Evolutionary conservation across 768 basidiomycete species (phyloP), one percentile per base, ranked within the genome.

Genomic region (Tubosaeta brunneosetosa): DNA sequence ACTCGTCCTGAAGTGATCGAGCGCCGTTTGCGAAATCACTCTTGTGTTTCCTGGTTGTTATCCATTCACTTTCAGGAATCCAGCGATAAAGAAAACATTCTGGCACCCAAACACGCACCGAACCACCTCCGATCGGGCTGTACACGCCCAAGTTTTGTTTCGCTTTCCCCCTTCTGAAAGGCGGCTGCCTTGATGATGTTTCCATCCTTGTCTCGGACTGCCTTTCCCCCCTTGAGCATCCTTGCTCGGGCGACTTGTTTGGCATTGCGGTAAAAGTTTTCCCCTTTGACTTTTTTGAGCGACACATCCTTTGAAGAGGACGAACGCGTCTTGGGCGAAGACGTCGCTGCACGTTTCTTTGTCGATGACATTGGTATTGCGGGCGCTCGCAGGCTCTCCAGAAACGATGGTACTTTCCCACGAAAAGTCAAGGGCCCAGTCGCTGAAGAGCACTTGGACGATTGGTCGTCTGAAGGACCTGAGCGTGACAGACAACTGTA

Each of bases 261-360:
- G 41, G 92, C 94, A 87, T 94, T 84, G 71, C 94, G 90, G 74
- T 97, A 99, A 76, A 97, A 98, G 70, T 95, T 99, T 75, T 97
- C 93, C 65, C 94, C 94, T 66, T 92, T 93, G 58, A 88, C 81
- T 68, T 77, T 86, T 59, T 82, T 80, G 41, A 90, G 74, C 4
- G 81, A 75, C 1, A 79, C 59, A 14, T 77, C 74, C n/a, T 77
- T 74, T 22, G 77, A 74, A n/a, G 80, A 77, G 11, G 71, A 70
- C 19, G 73, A 73, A 16, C 73, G 73, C 12, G 58, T 57, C 56
- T 74, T 73, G 27, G 71, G 49, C 1, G 70, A 67, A 11, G 64
- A 53, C 12, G 22, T 19, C 4, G 69, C 62, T 6, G 56, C 34
- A 17, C 57, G 60, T 47, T 63, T 74, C 55, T 71, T 74, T 37